Evolutionary conservation across 2,329 filamentous ascomycete species (phyloP).

Genomic region (Trichoderma sp.): DNA sequence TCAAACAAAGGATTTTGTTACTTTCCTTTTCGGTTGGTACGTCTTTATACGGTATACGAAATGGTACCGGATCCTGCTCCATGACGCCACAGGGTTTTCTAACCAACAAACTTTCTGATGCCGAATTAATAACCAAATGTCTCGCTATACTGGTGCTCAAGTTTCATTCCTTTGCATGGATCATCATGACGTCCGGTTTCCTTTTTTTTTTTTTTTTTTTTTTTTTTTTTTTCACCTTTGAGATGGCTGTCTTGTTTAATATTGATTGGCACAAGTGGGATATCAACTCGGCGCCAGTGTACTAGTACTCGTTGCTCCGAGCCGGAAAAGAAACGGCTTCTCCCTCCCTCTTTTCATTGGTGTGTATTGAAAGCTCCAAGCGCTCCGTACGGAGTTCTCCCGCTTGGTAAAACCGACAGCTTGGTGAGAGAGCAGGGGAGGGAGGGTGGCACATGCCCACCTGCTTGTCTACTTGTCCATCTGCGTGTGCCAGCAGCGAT

Average conservation of each 20-base stretch:
- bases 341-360: background rate
- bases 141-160: background rate
- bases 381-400: background rate
- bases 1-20: background rate
- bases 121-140: background rate
- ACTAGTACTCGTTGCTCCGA: background rate
- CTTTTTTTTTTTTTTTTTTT: background rate
- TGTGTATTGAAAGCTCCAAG: background rate
- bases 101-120: too few relatives aligned
- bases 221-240: background rate
- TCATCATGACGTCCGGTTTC: background rate
- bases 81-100: background rate
- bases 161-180: background rate
- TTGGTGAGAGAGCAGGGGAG: conserved; percentile 11
- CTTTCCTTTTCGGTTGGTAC: background rate
- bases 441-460: conserved; percentile 5
- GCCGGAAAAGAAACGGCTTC: background rate
- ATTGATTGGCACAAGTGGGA: background rate
- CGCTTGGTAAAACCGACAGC: conserved; percentile 12
- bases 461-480: background rate
- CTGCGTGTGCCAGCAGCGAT: conserved; percentile 14
- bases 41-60: background rate
- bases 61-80: background rate
- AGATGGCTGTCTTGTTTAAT: background rate
- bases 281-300: background rate